These are phyloP conservation scores for Neobulgaria alba DNA, from an alignment of 2,329 filamentous ascomycete genomes.

Conservation along the genomic window DNA sequence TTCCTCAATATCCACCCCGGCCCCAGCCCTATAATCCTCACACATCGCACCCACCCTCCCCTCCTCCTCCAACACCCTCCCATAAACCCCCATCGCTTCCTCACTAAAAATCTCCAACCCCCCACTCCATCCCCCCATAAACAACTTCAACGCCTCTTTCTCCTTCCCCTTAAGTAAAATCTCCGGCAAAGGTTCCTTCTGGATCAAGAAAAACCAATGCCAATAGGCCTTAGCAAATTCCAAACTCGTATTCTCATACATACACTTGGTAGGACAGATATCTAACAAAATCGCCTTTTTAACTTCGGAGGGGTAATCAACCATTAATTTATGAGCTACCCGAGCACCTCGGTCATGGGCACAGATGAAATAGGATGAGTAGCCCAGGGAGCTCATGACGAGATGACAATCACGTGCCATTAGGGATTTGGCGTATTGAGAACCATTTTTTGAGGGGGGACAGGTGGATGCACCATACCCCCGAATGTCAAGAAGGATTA, in stretches of 20 bases:
- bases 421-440: slow-evolving; percentile 36
- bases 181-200: slow-evolving; percentile 42
- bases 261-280: slow-evolving; percentile 46
- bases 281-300: slow-evolving; percentile 38
- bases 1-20: slow-evolving; percentile 43
- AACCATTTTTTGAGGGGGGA: slow-evolving; percentile 3
- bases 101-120: slow-evolving; percentile 3
- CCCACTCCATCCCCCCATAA: slow-evolving; percentile 14
- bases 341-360: slow-evolving; percentile 50
- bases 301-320: slow-evolving; percentile 31
- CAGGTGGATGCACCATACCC: slow-evolving; percentile 35
- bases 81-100: slow-evolving; percentile 12
- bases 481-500: slow-evolving; percentile 40
- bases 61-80: slow-evolving; percentile 26
- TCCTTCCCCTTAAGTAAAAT: slow-evolving; percentile 32
- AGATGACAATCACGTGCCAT: slow-evolving; percentile 40
- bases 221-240: slow-evolving; percentile 42
- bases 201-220: slow-evolving; percentile 53
- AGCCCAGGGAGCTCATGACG: slow-evolving; percentile 37
- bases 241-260: slow-evolving; percentile 38
- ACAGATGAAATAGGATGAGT: slow-evolving; percentile 38
- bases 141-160: slow-evolving; percentile 34
- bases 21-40: slow-evolving; percentile 47
- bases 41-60: slow-evolving; percentile 40
- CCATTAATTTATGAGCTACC: slow-evolving; percentile 45